Percentiles rank a stretch among this genome's conserved stretches.
Evolutionary conservation across 495 filamentous ascomycete genomes (phyloP).

Genomic region (Xylaria scruposa): DNA sequence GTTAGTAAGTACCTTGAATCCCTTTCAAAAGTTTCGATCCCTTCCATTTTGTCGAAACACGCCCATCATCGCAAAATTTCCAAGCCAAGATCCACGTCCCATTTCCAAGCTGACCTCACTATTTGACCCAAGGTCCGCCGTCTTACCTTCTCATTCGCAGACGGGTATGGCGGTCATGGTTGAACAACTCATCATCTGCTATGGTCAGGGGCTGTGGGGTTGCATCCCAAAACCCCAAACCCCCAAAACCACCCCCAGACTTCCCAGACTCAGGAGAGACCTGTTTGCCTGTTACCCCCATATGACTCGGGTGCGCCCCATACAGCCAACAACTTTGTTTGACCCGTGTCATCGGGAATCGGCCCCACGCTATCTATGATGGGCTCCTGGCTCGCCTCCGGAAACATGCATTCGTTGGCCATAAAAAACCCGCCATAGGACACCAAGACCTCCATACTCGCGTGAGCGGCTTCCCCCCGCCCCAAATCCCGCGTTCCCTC

Average conservation of each 20-base stretch:
- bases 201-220: conserved; percentile 27
- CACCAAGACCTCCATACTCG: conserved; percentile 2
- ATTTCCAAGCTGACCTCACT: conserved; percentile 23
- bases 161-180: not conserved
- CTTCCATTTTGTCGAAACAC: conserved; percentile 7
- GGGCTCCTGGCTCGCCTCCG: not conserved
- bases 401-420: conserved; percentile 21
- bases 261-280: conserved; percentile 8
- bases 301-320: not conserved
- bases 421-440: conserved; percentile 10
- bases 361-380: conserved; percentile 22
- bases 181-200: conserved; percentile 29
- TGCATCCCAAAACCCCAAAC: conserved; percentile 15
- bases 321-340: conserved; percentile 20
- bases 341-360: conserved; percentile 30
- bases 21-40: conserved; percentile 5
- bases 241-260: conserved; percentile 12
- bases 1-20: not conserved
- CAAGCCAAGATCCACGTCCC: not conserved
- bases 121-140: not conserved
- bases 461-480: not conserved
- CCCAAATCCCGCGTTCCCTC: not conserved
- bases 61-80: not conserved
- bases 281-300: not conserved
- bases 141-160: conserved; percentile 15